A percentile compares a stretch with the other conserved stretches of the same genome.
phyloP scores from a whole-genome alignment of 768 basidiomycete genomes.

The Tylopilus cervinicoccineus region DNA sequence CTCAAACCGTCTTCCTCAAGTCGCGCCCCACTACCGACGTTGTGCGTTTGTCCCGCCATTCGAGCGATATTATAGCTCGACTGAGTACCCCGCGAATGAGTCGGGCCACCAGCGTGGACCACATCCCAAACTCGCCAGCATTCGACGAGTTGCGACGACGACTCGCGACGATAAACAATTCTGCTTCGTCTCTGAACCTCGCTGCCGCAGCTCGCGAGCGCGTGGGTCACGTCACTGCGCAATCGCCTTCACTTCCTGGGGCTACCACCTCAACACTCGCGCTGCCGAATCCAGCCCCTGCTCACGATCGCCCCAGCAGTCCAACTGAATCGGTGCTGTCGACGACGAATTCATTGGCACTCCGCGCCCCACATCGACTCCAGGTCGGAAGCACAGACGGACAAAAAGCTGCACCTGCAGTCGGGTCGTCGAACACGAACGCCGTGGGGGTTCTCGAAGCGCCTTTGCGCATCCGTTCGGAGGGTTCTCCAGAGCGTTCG shows the following conservation, averaged over 20 bases:
- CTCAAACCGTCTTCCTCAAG: constrained; percentile 87
- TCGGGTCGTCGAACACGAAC: constrained; percentile 81
- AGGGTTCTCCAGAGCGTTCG: constrained; percentile 67
- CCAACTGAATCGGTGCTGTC: constrained; percentile 84
- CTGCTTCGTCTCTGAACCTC: constrained; percentile 57
- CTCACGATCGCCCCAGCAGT: constrained; percentile 60
- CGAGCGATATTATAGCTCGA: constrained; percentile 40
- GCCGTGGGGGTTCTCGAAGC: constrained; percentile 81
- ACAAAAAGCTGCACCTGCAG: constrained; percentile 84
- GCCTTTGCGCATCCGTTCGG: constrained; percentile 61
- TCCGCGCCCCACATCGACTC: constrained; percentile 55
- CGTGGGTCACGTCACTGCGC: constrained; percentile 28
- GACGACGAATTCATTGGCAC: constrained; percentile 58
- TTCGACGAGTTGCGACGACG: constrained; percentile 78
- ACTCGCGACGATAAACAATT: constrained; percentile 71
- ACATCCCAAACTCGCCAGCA: constrained; percentile 45
- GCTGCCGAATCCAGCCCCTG: constrained; percentile 15
- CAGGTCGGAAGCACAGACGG: constrained; percentile 72
- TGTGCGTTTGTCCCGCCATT: constrained; percentile 39
- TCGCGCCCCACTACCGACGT: constrained; percentile 37
- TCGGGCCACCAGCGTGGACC: constrained; percentile 47
- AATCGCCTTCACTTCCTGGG: constrained; percentile 11
- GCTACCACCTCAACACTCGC: constrained; percentile 15
- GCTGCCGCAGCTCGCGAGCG: constrained; percentile 42
- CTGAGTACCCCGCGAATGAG: constrained; percentile 48